Evolutionary conservation across 805 yeast genomes (phyloP), one percentile per base, ranked within the genome.

Genomic region (Candida berthetii): DNA sequence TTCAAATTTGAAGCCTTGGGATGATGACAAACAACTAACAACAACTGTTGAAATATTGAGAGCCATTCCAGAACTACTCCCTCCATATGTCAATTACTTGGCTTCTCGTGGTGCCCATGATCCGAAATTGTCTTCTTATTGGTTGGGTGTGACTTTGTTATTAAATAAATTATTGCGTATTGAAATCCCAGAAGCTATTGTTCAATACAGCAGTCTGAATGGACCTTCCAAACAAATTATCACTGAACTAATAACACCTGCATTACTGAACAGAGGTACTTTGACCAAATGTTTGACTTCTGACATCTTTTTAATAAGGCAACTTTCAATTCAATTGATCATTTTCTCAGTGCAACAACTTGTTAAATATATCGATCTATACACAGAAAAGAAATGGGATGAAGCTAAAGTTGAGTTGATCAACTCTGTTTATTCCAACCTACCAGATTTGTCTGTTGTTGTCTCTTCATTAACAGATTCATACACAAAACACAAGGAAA

Each of bases 1-100:
- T 18, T 78, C 78, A 7, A 65, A 70, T 25, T 66, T 90, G 52
- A 86, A 84, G 51, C 96, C 96, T 1, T 81, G 95, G 86, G 89
- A 85, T 47, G 82, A 85, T 46, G 73, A 71, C 16, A 44, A 63
- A 22, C 95, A 88, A 50, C 64, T 81, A 42, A 72, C 72, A 13
- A 67, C 84, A 15, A 72, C 72, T 0, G 52, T 78, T 7, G 55
- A 61, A 11, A 71, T 85, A 15, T 64, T 91, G 31, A 45, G 60
- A 4, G 55, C 65, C 29, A 68, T 77, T 33, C 85, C 86, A 2
- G 96, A 89, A 52, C 65, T 91, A 18, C 70, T 85, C 1, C 80
- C 87, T 1, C 85, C 89, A 1, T 90, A 83, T 50, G 70, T 78
- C 48, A 66, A 72, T 42, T 72, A 78, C 62, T 53, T 80, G 13